Base-by-base conservation (phyloP, 495 filamentous ascomycete species). In the Margaritispora aquatica region DNA sequence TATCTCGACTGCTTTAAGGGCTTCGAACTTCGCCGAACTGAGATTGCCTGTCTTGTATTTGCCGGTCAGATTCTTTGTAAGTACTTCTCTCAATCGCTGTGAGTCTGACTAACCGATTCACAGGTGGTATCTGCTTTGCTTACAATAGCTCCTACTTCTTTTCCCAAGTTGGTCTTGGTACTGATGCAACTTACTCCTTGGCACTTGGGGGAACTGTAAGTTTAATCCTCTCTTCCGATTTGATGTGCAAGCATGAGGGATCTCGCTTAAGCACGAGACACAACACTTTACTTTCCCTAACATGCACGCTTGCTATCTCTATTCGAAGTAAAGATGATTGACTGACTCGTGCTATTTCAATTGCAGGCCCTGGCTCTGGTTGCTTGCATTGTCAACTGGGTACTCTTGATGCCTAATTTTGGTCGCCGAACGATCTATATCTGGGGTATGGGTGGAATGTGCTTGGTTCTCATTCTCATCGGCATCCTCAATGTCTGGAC, bases 1-100 rank as follows among this genome's bases (percentile, higher is more conserved):
- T 88, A 87, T 63, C 51, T 79, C 8, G 86, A 89, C 60, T 85
- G 85, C 68, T 88, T 90, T 74, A 83, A 73, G 54, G 83, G 85
- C 26, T 77, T 77, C 36, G 82, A 90, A 64, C 71, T 79, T 2
- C 76, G 82, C 44, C 83, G 88, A 46, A 92, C 88, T 2, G 84
- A 87, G 59, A 86, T 88, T 58, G 78, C 82, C 53, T 83, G 80
- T 67, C 75, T 84, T 68, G 78, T 82, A 49, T 92, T 86, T 84
- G 75, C 83, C 9, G 86, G 88, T 36, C 88, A 92, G 70, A 84
- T 50, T 24, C 47, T 50, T 17, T 50, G 47, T n/a, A n/a, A n/a
- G n/a, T n/a, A n/a, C n/a, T n/a, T n/a, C n/a, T n/a, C n/a, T n/a
- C n/a, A n/a, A n/a, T n/a, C n/a, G n/a, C n/a, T n/a, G n/a, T n/a